Evolutionary conservation across 1,139 yeast species (phyloP).

Genomic region (Hemisphaericaspora xylofermentans): DNA sequence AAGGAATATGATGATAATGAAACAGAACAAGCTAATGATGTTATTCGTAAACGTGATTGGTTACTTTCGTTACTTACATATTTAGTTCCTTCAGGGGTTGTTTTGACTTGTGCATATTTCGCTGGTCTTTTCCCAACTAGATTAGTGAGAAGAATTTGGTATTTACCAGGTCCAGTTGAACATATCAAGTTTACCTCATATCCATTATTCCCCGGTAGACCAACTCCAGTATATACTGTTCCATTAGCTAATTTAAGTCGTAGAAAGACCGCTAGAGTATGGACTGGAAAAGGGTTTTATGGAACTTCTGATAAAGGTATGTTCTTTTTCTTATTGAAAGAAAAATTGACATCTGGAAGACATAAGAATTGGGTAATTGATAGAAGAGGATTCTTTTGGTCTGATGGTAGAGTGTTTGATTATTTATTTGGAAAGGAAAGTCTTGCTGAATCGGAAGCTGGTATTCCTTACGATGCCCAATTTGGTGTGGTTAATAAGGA

Average conservation of each 20-base stretch:
- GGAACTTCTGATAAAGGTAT: slow-evolving; percentile 77
- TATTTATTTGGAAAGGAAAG: slow-evolving; percentile 76
- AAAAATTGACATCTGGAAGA: slow-evolving; percentile 33
- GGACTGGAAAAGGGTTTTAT: slow-evolving; percentile 85
- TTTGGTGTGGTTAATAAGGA: slow-evolving; percentile 42
- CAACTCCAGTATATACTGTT: slow-evolving; percentile 72
- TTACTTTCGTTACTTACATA: slow-evolving; percentile 28
- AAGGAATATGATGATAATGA: slow-evolving; percentile 61
- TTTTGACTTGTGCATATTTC: slow-evolving; percentile 42
- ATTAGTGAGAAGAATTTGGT: slow-evolving; percentile 73
- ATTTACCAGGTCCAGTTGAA: slow-evolving; percentile 58
- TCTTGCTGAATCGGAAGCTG: slow-evolving; percentile 72
- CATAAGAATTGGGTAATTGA: slow-evolving; percentile 75
- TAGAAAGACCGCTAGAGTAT: slow-evolving; percentile 63
- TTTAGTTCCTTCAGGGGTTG: slow-evolving; percentile 36
- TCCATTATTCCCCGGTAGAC: slow-evolving; percentile 71
- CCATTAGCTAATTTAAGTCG: slow-evolving; percentile 58
- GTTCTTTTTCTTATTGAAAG: slow-evolving; percentile 72
- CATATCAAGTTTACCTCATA: slow-evolving; percentile 68
- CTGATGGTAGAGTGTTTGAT: slow-evolving; percentile 85
- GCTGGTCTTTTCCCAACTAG: slow-evolving; percentile 61
- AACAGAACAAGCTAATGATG: slow-evolving; percentile 34
- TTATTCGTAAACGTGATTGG: slow-evolving; percentile 41
- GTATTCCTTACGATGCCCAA: slow-evolving; percentile 65
- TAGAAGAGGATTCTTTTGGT: slow-evolving; percentile 86